phyloP scores from a whole-genome alignment of 106 monocot genomes.

The Dendrobium chrysotoxum region DNA sequence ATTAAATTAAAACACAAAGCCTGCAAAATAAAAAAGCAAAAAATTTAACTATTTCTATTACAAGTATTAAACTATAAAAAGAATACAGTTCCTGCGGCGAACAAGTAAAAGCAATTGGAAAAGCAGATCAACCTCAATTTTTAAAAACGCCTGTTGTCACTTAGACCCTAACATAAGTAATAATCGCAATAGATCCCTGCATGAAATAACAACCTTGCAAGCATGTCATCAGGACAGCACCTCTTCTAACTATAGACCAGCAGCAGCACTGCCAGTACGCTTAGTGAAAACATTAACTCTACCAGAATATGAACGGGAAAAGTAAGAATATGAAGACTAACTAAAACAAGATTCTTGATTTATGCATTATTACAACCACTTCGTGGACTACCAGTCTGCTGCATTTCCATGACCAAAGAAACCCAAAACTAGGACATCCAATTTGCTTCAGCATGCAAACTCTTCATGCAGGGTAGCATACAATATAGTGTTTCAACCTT shows the following conservation, averaged over 20 bases:
- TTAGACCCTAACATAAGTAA: too few relatives aligned
- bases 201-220: too few relatives aligned
- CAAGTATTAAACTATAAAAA: neutral
- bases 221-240: neutral
- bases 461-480: neutral
- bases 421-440: neutral
- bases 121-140: neutral
- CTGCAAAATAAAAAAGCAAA: constrained; percentile 22
- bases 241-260: neutral
- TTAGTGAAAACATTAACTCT: neutral
- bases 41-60: neutral
- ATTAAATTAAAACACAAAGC: constrained; percentile 61
- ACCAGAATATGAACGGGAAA: neutral
- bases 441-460: neutral
- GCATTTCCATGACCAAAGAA: neutral
- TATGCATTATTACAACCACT: too few relatives aligned
- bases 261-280: neutral
- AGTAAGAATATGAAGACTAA: neutral
- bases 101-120: neutral
- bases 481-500: neutral
- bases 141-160: neutral
- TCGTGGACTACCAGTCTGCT: neutral
- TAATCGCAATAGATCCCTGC: too few relatives aligned
- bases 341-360: too few relatives aligned
- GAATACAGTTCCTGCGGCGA: neutral